Evolutionary conservation across 2,329 filamentous ascomycete species (phyloP).

Genomic region (Nothophoma quercina): DNA sequence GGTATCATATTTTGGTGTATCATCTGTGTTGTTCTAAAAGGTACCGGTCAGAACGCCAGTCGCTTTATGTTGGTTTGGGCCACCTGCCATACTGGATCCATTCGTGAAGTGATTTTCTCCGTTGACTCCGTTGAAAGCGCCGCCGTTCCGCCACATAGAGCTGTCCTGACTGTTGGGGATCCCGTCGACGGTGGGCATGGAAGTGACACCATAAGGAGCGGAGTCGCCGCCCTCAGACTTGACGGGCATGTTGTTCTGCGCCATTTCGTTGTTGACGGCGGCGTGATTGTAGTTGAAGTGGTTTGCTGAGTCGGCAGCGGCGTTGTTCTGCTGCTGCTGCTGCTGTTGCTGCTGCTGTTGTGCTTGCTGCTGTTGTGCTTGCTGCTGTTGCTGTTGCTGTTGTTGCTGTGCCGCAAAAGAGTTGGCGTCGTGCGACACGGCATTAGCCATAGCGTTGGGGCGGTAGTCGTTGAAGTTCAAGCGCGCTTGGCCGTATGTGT

Average conservation of each 20-base stretch:
- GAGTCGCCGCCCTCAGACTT: conserved; percentile 44
- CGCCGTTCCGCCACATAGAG: conserved; percentile 53
- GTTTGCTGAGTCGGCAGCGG: conserved; percentile 30
- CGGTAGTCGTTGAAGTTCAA: conserved; percentile 50
- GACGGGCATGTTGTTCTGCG: conserved; percentile 45
- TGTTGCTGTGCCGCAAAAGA: conserved; percentile 36
- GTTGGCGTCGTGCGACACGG: conserved; percentile 34
- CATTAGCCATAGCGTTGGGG: conserved; percentile 39
- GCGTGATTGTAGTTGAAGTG: conserved; percentile 46
- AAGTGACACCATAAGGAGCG: conserved; percentile 42
- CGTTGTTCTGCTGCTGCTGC: conserved; percentile 33
- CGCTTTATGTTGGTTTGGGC: conserved; percentile 53
- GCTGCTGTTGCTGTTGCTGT: conserved; percentile 27
- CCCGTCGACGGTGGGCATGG: conserved; percentile 46
- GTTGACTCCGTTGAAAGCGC: conserved; percentile 54
- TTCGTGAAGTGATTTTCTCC: conserved; percentile 55
- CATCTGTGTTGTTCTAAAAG: conserved; percentile 53
- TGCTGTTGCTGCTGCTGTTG: conserved; percentile 25
- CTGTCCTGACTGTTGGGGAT: conserved; percentile 47
- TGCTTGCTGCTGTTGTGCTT: conserved; percentile 7
- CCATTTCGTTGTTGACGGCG: conserved; percentile 41
- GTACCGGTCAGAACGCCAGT: conserved; percentile 53
- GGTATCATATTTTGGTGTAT: conserved; percentile 54
- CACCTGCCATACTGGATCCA: conserved; percentile 56
- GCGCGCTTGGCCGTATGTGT: conserved; percentile 40